Evolutionary conservation across 768 basidiomycete genomes (phyloP).

Genomic region (Lyophyllum decastes): DNA sequence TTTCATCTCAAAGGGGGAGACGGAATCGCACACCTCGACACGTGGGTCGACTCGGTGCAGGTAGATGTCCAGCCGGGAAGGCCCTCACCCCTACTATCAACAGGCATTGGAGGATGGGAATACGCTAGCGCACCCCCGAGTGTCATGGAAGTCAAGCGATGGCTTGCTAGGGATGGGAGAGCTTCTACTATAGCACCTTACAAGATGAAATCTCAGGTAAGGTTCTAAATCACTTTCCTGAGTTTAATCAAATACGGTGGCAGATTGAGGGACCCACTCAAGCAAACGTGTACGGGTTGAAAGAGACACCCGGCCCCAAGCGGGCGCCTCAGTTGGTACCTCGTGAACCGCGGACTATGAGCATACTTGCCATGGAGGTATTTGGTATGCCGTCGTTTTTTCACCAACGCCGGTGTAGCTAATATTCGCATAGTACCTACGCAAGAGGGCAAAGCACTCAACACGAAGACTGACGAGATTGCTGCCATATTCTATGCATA

Average conservation of each 20-base stretch:
- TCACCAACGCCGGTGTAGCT: not conserved
- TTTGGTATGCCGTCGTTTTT: conserved; percentile 57
- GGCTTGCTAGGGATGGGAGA: conserved; percentile 43
- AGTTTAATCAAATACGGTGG: not conserved
- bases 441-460: conserved; percentile 55
- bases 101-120: conserved; percentile 71
- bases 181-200: conserved; percentile 11
- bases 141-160: conserved; percentile 50
- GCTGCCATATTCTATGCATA: conserved; percentile 73
- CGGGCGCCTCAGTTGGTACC: conserved; percentile 12
- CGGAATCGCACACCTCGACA: conserved; percentile 55
- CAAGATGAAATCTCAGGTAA: conserved; percentile 47
- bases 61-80: not conserved
- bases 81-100: conserved; percentile 20
- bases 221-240: not conserved
- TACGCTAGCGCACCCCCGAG: conserved; percentile 74
- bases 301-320: conserved; percentile 45
- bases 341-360: conserved; percentile 75
- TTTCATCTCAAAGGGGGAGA: conserved; percentile 70
- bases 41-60: conserved; percentile 45
- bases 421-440: conserved; percentile 55
- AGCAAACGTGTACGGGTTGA: conserved; percentile 66
- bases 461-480: conserved; percentile 68
- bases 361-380: conserved; percentile 79
- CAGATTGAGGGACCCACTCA: conserved; percentile 79